phyloP scores from a whole-genome alignment of 257 asterid species.

The Paulownia fortunei region DNA sequence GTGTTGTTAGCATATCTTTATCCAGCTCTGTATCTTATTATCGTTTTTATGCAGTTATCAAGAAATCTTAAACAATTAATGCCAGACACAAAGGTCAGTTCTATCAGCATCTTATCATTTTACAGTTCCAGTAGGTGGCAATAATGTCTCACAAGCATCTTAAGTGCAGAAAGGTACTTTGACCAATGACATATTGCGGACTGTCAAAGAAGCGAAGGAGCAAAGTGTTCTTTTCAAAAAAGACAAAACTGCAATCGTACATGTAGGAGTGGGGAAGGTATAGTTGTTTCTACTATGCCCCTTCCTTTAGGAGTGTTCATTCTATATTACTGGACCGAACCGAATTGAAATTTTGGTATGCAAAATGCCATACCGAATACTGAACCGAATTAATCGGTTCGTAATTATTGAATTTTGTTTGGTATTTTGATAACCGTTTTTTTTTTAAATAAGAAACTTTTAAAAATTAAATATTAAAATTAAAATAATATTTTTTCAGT shows the following conservation, averaged over 20 bases:
- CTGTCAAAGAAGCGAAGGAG: constrained; percentile 79
- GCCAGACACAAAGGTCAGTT: constrained; percentile 82
- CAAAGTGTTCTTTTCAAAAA: constrained; percentile 77
- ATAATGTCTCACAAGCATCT: constrained; percentile 36
- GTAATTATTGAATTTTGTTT: too few relatives aligned
- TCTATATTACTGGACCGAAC: too few relatives aligned
- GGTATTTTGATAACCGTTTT: too few relatives aligned
- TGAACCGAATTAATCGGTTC: too few relatives aligned
- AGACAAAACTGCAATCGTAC: constrained; percentile 97
- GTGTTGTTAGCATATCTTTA: constrained; percentile 24
- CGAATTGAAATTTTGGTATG: too few relatives aligned
- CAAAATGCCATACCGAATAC: too few relatives aligned
- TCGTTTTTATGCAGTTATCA: constrained; percentile 64
- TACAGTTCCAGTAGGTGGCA: constrained; percentile 29
- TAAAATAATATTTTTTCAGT: too few relatives aligned
- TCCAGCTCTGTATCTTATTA: constrained; percentile 23
- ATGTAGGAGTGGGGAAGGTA: constrained; percentile 97
- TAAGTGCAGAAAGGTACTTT: constrained; percentile 84
- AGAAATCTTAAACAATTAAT: constrained; percentile 71
- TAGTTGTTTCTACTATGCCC: constrained; percentile 20
- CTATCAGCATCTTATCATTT: constrained; percentile 22
- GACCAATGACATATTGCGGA: constrained; percentile 74
- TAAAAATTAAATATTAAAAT: too few relatives aligned
- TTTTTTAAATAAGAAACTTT: too few relatives aligned
- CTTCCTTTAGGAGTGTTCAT: too few relatives aligned